Percentiles rank a stretch among this genome's conserved stretches.
Conservation (phyloP, 2,329 filamentous ascomycete genomes). For the Aspergillus tubingensis region DNA sequence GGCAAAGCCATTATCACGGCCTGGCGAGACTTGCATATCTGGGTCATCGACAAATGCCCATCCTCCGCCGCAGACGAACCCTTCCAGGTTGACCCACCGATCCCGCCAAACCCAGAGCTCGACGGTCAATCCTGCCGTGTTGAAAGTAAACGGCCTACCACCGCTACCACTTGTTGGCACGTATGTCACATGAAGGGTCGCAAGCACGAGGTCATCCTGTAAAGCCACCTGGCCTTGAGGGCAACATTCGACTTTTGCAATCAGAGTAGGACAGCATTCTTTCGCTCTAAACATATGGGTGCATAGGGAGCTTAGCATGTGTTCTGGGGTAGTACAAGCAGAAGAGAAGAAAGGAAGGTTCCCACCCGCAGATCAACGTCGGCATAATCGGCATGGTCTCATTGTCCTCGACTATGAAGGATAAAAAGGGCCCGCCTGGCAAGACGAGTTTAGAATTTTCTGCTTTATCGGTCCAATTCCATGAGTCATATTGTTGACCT, state of each 20-base stretch:
- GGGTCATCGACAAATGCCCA: neutral
- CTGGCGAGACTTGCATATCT: slow-evolving; percentile 3
- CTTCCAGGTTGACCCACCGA: neutral
- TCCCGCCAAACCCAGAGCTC: neutral
- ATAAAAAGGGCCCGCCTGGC: neutral
- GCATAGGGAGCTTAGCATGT: neutral
- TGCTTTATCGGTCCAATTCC: neutral
- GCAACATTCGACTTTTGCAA: neutral
- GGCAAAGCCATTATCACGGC: neutral
- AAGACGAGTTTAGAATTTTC: neutral
- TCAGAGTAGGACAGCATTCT: neutral
- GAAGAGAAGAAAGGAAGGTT: neutral
- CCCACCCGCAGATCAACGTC: neutral
- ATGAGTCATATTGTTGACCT: neutral
- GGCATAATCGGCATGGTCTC: neutral
- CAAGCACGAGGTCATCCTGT: neutral
- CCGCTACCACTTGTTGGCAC: neutral
- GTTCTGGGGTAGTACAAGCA: neutral
- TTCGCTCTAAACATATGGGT: neutral
- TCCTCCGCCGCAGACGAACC: neutral
- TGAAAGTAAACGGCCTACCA: slow-evolving; percentile 1
- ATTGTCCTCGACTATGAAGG: neutral
- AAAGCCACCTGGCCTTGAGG: neutral
- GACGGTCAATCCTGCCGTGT: neutral
- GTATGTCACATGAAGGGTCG: neutral